Evolutionary conservation across 2,329 filamentous ascomycete genomes (phyloP).

Genomic region (Aspergillus neoniger): DNA sequence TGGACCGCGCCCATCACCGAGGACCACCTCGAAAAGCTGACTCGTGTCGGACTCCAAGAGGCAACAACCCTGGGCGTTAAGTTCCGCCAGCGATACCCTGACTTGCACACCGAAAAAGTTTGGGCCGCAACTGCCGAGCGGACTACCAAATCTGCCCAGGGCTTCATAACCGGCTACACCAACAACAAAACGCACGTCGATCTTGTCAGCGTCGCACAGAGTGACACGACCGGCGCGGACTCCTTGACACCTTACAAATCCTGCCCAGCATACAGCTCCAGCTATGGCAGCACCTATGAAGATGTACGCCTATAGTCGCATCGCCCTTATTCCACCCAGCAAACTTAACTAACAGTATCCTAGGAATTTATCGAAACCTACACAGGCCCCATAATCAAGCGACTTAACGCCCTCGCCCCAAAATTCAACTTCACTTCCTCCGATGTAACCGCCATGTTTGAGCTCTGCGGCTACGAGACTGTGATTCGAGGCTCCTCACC

Average conservation of each 20-base stretch:
- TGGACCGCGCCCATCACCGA: slow-evolving; percentile 62
- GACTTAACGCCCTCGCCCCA: slow-evolving; percentile 56
- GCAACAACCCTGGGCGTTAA: slow-evolving; percentile 61
- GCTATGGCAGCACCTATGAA: slow-evolving; percentile 57
- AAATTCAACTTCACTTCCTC: slow-evolving; percentile 64
- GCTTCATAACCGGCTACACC: slow-evolving; percentile 60
- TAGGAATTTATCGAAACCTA: slow-evolving; percentile 43
- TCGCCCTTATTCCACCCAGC: not conserved
- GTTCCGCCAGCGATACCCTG: slow-evolving; percentile 60
- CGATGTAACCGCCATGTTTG: slow-evolving; percentile 67
- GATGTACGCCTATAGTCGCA: slow-evolving; percentile 43
- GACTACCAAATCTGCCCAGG: slow-evolving; percentile 60
- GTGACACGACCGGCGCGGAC: slow-evolving; percentile 59
- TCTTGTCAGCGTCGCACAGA: slow-evolving; percentile 59
- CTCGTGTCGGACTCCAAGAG: slow-evolving; percentile 62
- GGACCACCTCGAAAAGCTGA: slow-evolving; percentile 59
- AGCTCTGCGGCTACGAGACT: slow-evolving; percentile 66
- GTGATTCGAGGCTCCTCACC: slow-evolving; percentile 63
- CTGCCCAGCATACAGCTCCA: slow-evolving; percentile 64
- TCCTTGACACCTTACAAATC: slow-evolving; percentile 65
- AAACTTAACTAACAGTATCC: not conserved
- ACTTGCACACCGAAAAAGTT: slow-evolving; percentile 56
- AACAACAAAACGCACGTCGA: slow-evolving; percentile 53
- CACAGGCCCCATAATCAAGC: slow-evolving; percentile 61
- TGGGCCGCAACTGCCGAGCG: slow-evolving; percentile 67